These are phyloP conservation scores for Penicillium manginii DNA, from an alignment of 495 filamentous ascomycete genomes.

Conservation along the genomic window DNA sequence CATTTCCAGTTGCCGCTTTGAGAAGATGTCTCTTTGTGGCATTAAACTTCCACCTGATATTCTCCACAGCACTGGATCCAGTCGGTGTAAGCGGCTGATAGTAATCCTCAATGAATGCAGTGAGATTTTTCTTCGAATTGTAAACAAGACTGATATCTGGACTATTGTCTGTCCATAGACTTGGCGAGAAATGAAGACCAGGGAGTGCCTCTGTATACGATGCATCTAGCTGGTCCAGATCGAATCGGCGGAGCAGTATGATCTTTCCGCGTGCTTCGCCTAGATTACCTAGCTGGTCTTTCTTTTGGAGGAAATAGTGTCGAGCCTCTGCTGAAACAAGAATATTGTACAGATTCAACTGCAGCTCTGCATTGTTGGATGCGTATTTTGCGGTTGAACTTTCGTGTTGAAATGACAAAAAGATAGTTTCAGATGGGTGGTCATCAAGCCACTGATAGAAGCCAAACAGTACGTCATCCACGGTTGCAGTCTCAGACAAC, in stretches of 20 bases:
- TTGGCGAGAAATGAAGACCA: conserved; percentile 46
- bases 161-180: conserved; percentile 41
- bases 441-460: conserved; percentile 51
- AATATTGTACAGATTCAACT: conserved; percentile 33
- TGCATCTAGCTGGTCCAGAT: conserved; percentile 36
- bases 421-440: conserved; percentile 37
- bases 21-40: conserved; percentile 26
- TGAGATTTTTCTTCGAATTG: conserved; percentile 33
- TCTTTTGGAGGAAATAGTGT: conserved; percentile 43
- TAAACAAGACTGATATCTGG: conserved; percentile 40
- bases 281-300: conserved; percentile 39
- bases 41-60: conserved; percentile 48
- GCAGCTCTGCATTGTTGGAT: conserved; percentile 42
- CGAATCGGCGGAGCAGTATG: conserved; percentile 45
- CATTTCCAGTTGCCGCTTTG: background rate
- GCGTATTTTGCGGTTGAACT: conserved; percentile 27
- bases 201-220: conserved; percentile 37
- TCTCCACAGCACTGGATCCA: conserved; percentile 33
- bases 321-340: conserved; percentile 38
- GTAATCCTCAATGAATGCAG: conserved; percentile 50
- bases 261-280: conserved; percentile 48
- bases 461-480: conserved; percentile 53
- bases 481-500: conserved; percentile 44
- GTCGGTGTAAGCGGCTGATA: conserved; percentile 34
- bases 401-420: conserved; percentile 48